phyloP scores from a whole-genome alignment of 495 filamentous ascomycete genomes.

The Penicillium chermesinum region DNA sequence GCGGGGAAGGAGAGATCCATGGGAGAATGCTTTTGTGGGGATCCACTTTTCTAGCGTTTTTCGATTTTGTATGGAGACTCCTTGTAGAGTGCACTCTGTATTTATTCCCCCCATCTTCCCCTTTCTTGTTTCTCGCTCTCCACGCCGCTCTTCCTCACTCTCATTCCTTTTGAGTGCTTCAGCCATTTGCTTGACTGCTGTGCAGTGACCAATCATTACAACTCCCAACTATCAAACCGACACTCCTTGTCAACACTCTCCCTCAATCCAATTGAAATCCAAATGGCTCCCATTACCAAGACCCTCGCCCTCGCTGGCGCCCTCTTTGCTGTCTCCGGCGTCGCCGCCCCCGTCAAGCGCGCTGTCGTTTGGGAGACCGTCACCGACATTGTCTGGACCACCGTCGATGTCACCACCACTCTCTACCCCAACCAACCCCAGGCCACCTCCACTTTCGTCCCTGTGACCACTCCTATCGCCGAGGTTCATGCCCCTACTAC shows the following conservation, averaged over 20 bases:
- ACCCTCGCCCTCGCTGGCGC: constrained; percentile 39
- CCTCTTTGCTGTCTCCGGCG: constrained; percentile 32
- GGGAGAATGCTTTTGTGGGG: neutral
- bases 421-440: constrained; percentile 24
- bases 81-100: no score
- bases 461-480: constrained; percentile 11
- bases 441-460: constrained; percentile 11
- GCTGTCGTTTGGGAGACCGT: constrained; percentile 31
- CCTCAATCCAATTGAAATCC: constrained; percentile 8
- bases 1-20: neutral
- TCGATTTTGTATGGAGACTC: neutral
- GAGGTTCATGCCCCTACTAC: no score
- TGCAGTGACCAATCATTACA: constrained; percentile 29
- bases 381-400: constrained; percentile 36
- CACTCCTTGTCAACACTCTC: neutral
- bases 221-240: constrained; percentile 11
- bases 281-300: constrained; percentile 43
- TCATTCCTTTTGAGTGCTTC: constrained; percentile 23
- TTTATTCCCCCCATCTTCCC: neutral
- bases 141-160: constrained; percentile 3
- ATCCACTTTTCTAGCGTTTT: neutral
- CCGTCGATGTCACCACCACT: constrained; percentile 42
- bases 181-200: constrained; percentile 28
- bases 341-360: constrained; percentile 39
- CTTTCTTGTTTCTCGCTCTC: constrained; percentile 4